phyloP scores from a whole-genome alignment of 345 rosid genomes.

The Diplotaxis tenuifolia region DNA sequence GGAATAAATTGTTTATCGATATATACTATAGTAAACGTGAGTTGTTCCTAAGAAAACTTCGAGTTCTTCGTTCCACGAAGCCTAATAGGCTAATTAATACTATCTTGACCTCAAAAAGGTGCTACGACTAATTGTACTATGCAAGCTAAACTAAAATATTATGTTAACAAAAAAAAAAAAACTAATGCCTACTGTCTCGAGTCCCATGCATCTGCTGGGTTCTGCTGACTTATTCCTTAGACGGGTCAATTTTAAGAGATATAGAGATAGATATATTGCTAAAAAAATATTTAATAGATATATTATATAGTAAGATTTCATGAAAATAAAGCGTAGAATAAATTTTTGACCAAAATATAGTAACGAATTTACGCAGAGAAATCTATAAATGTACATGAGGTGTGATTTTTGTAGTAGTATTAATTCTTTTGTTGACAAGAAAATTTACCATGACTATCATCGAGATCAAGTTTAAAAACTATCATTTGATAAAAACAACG shows the following conservation, averaged over 20 bases:
- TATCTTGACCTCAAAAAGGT: slow-evolving; percentile 12
- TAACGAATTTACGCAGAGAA: not conserved
- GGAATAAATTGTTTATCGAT: not conserved
- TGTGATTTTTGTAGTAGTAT: not conserved
- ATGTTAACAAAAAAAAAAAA: not conserved
- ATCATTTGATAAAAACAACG: no score
- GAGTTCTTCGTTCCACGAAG: slow-evolving; percentile 20
- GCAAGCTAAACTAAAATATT: slow-evolving; percentile 12
- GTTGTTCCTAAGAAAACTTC: not conserved
- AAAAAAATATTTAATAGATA: no score
- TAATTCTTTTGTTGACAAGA: not conserved
- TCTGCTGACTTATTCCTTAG: slow-evolving; percentile 31
- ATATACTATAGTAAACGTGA: not conserved
- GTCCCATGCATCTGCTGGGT: slow-evolving; percentile 34
- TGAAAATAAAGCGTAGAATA: not conserved
- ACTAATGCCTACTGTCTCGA: slow-evolving; percentile 32
- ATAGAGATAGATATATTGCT: no score
- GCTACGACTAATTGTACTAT: slow-evolving; percentile 23
- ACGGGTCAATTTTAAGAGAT: slow-evolving; percentile 18
- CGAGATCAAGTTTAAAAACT: no score
- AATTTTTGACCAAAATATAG: not conserved
- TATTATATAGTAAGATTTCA: not conserved
- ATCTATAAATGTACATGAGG: not conserved
- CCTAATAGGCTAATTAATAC: slow-evolving; percentile 20
- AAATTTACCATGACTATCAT: not conserved